These are phyloP conservation scores for Lolium rigidum DNA, from an alignment of 176 grass and related monocot genomes.

Conservation along the genomic window DNA sequence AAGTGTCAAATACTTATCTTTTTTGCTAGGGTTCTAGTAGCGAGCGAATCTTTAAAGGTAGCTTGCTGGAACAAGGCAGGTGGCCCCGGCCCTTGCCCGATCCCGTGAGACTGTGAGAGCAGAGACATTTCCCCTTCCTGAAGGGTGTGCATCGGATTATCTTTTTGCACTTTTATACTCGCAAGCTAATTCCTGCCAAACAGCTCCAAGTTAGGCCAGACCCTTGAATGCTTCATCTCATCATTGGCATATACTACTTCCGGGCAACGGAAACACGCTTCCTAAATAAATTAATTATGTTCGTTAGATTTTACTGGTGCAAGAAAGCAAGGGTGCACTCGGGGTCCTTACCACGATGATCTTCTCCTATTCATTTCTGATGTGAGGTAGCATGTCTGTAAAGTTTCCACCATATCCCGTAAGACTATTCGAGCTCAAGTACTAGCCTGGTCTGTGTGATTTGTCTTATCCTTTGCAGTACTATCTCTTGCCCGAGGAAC, in stretches of 20 bases:
- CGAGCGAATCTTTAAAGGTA: constrained; percentile 29
- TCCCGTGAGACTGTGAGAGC: neutral
- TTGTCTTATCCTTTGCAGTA: too few species aligned
- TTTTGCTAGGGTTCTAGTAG: neutral
- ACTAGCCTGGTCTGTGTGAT: too few species aligned
- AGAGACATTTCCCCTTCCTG: neutral
- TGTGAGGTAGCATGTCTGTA: neutral
- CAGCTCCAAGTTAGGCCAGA: constrained; percentile 30
- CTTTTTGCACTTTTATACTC: neutral
- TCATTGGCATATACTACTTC: constrained; percentile 9
- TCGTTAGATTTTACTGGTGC: constrained; percentile 11
- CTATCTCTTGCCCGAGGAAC: too few species aligned
- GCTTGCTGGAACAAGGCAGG: constrained; percentile 31
- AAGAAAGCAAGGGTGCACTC: too few species aligned
- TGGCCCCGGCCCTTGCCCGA: neutral
- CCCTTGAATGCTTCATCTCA: constrained; percentile 13
- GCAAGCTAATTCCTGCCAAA: neutral
- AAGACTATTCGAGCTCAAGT: too few species aligned
- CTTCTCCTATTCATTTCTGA: neutral
- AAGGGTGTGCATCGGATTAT: neutral
- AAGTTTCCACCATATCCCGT: neutral
- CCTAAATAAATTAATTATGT: neutral
- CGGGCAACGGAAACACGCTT: neutral
- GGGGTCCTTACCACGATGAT: too few species aligned
- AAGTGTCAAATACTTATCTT: neutral